These are phyloP conservation scores for Colletotrichum sojae DNA, from an alignment of 2,329 filamentous ascomycete species.

Conservation along the genomic window DNA sequence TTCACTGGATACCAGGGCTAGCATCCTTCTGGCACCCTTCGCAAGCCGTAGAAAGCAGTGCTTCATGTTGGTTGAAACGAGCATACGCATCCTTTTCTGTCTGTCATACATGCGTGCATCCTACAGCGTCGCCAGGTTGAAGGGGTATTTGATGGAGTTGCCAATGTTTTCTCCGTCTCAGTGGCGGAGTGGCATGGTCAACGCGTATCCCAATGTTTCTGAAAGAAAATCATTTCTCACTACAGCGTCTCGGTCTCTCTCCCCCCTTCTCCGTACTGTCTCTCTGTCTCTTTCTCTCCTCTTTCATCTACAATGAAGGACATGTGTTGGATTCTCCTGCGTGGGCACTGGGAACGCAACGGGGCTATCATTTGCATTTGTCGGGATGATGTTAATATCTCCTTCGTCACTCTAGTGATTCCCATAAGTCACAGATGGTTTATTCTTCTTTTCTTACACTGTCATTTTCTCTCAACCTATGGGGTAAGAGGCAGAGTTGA, in stretches of 20 bases:
- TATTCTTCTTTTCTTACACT: slow-evolving; percentile 36
- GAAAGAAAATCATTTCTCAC: slow-evolving; percentile 38
- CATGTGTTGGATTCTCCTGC: slow-evolving; percentile 34
- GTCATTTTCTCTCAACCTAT: slow-evolving; percentile 40
- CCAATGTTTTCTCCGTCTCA: slow-evolving; percentile 20
- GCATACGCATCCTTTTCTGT: slow-evolving; percentile 15
- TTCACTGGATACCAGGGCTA: slow-evolving; percentile 76
- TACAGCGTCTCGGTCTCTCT: slow-evolving; percentile 34
- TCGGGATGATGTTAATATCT: slow-evolving; percentile 28
- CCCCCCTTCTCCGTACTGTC: slow-evolving; percentile 17
- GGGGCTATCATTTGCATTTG: slow-evolving; percentile 37
- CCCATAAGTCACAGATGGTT: slow-evolving; percentile 35
- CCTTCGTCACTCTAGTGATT: slow-evolving; percentile 40
- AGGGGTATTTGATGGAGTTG: slow-evolving; percentile 33
- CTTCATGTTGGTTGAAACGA: slow-evolving; percentile 27
- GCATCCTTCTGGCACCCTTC: slow-evolving; percentile 3
- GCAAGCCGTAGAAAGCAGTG: slow-evolving; percentile 16
- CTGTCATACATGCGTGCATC: slow-evolving; percentile 18
- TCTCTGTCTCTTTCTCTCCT: slow-evolving; percentile 29
- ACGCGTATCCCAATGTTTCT: slow-evolving; percentile 36
- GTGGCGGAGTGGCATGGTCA: slow-evolving; percentile 38
- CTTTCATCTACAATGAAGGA: slow-evolving; percentile 37
- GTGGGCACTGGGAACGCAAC: slow-evolving; percentile 38
- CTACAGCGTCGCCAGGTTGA: slow-evolving; percentile 31
- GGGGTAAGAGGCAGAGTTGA: slow-evolving; percentile 38